phyloP scores from a whole-genome alignment of 116 monocot genomes.

The Dioscorea cayenensis region DNA sequence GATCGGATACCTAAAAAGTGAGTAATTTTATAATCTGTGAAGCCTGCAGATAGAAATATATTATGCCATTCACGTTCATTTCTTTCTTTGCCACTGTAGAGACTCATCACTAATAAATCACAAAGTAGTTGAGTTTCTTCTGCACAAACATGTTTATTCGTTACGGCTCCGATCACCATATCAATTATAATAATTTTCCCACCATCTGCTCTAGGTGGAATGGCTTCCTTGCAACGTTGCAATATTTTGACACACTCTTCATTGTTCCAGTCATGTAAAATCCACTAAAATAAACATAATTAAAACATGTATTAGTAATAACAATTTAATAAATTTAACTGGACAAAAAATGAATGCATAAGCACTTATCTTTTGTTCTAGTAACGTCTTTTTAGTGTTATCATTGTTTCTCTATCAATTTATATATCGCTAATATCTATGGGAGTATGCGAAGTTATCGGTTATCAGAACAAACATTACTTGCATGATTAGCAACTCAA shows the following conservation, averaged over 20 bases:
- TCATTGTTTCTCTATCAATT: too few species aligned
- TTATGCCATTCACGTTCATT: neutral
- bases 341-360: too few species aligned
- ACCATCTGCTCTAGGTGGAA: conserved; percentile 8
- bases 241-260: too few species aligned
- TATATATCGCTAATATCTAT: too few species aligned
- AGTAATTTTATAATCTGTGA: neutral
- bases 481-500: too few species aligned
- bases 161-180: neutral
- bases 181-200: conserved; percentile 7
- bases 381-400: too few species aligned
- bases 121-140: too few species aligned
- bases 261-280: conserved; percentile 22
- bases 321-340: too few species aligned
- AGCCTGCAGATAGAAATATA: neutral
- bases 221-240: conserved; percentile 24
- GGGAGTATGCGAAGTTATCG: too few species aligned
- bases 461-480: too few species aligned
- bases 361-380: too few species aligned
- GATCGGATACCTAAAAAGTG: neutral
- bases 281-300: conserved; percentile 10
- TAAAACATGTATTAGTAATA: too few species aligned
- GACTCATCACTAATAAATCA: neutral
- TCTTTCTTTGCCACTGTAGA: neutral
- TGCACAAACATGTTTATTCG: neutral